Percentiles rank a stretch among this genome's conserved stretches.
These are phyloP conservation scores for Taphrina populina DNA, from an alignment of 1,139 yeast genomes.

Conservation along the genomic window DNA sequence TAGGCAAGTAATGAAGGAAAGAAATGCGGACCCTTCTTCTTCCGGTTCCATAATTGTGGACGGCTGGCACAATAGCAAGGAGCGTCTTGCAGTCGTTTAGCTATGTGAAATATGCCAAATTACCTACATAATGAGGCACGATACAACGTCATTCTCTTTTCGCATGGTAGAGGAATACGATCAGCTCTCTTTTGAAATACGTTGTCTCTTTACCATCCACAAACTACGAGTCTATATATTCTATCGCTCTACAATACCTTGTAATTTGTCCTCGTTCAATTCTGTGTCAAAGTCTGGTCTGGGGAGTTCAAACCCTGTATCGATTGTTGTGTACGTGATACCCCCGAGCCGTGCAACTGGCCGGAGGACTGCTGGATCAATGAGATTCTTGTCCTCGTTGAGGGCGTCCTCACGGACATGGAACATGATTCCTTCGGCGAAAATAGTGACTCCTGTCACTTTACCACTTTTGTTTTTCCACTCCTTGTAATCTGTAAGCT, in stretches of 20 bases:
- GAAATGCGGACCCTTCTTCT: too few relatives aligned
- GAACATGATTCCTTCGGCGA: conserved; percentile 55
- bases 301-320: conserved; percentile 47
- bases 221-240: too few relatives aligned
- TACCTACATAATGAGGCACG: too few relatives aligned
- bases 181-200: too few relatives aligned
- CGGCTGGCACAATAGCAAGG: too few relatives aligned
- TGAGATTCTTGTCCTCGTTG: conserved; percentile 47
- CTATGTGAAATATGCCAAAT: too few relatives aligned
- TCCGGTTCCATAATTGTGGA: too few relatives aligned
- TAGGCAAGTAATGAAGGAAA: conserved; percentile 42
- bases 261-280: conserved; percentile 7
- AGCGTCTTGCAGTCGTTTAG: too few relatives aligned
- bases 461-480: conserved; percentile 50
- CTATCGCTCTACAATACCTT: conserved; percentile 1
- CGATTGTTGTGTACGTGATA: conserved; percentile 51
- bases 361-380: conserved; percentile 54
- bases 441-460: conserved; percentile 49
- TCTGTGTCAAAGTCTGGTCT: conserved; percentile 49
- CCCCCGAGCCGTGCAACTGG: conserved; percentile 63
- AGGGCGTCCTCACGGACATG: conserved; percentile 59
- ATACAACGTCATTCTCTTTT: too few relatives aligned
- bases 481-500: conserved; percentile 51
- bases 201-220: too few relatives aligned
- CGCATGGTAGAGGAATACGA: too few relatives aligned